phyloP scores from a whole-genome alignment of 1,139 yeast genomes.

The Kodamaea alishanica region DNA sequence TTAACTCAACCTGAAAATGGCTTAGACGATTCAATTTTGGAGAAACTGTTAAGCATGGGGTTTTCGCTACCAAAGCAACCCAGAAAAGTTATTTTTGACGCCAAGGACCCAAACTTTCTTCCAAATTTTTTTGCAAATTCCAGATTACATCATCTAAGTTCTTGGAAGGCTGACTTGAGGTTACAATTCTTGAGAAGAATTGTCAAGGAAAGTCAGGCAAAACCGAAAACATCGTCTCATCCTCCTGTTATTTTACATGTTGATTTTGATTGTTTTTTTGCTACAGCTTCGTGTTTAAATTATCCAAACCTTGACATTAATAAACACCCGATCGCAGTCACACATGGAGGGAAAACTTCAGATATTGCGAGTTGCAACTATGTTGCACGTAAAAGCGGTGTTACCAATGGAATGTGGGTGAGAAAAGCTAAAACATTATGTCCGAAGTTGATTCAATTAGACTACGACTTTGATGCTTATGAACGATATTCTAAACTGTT shows the following conservation, averaged over 20 bases:
- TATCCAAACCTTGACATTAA: slow-evolving; percentile 55
- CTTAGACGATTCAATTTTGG: slow-evolving; percentile 7
- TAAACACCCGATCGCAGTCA: slow-evolving; percentile 72
- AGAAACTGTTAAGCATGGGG: slow-evolving; percentile 2
- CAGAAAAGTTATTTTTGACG: slow-evolving; percentile 37
- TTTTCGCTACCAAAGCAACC: slow-evolving; percentile 4
- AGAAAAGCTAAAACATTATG: slow-evolving; percentile 58
- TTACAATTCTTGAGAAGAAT: slow-evolving; percentile 52
- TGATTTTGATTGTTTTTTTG: slow-evolving; percentile 94
- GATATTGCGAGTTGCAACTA: slow-evolving; percentile 95
- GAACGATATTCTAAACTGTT: slow-evolving; percentile 49
- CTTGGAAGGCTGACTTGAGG: slow-evolving; percentile 79
- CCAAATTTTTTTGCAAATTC: slow-evolving; percentile 72
- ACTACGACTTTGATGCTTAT: slow-evolving; percentile 69
- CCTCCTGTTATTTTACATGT: slow-evolving; percentile 58
- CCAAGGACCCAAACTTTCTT: slow-evolving; percentile 77
- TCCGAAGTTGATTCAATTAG: slow-evolving; percentile 58
- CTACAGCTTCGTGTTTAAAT: slow-evolving; percentile 69
- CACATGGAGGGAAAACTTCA: slow-evolving; percentile 67
- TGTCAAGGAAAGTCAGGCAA: slow-evolving; percentile 15
- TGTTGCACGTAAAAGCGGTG: slow-evolving; percentile 70
- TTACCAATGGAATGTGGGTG: slow-evolving; percentile 89
- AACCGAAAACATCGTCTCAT: not conserved
- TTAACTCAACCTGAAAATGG: slow-evolving; percentile 16
- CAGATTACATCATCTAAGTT: slow-evolving; percentile 80